Base-by-base conservation (phyloP, 192 early-diverging fungal genomes). In the Chytriomyces confervae region DNA sequence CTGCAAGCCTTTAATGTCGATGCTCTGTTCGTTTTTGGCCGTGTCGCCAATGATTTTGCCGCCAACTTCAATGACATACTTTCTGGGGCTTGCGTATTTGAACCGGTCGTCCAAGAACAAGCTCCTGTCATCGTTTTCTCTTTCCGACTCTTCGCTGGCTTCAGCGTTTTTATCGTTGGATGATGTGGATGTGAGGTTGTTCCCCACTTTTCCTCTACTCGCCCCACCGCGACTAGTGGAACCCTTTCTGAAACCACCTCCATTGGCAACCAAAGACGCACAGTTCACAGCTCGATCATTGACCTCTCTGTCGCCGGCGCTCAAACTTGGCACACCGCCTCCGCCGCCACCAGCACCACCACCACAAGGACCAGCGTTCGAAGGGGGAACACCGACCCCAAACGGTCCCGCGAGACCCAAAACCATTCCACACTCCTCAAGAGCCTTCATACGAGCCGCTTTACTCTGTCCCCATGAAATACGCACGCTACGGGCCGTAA, bases 1-100 rank as follows among this genome's bases (percentile, higher is more conserved):
- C 43, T 27, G 43, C 51, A 84, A 57, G 7, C 76, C 77, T 46
- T 64, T 76, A 23, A 85, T 49, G 29, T 76, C 73, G 20, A 70
- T 68, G 50, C 72, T 67, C 9, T 61, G 80, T 43, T 85, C 84
- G n/a, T 61, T 69, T 43, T 44, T 46, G 4, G 11, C 45, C 11
- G 77, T 62, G 64, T 85, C 80, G 8, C 83, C 83, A 66, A 85
- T 72, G 4, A 84, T 75, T 2, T 49, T 45, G 6, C 84, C 84
- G 48, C 86, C 77, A 1, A 85, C 62, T 36, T 85, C 84, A n/a
- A 85, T 72, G 24, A 80, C 36, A 53, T 61, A 77, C 62, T 72
- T 62, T 46, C 57, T 51, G 6, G 69, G n/a, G 3, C 45, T 79
- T 69, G 64, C 82, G 36, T 61, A 62, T 20, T 44, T 62, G 48